Evolutionary conservation across 2,329 filamentous ascomycete genomes (phyloP), one percentile per base, ranked within the genome.

Genomic region (Cryoendolithus antarcticus): DNA sequence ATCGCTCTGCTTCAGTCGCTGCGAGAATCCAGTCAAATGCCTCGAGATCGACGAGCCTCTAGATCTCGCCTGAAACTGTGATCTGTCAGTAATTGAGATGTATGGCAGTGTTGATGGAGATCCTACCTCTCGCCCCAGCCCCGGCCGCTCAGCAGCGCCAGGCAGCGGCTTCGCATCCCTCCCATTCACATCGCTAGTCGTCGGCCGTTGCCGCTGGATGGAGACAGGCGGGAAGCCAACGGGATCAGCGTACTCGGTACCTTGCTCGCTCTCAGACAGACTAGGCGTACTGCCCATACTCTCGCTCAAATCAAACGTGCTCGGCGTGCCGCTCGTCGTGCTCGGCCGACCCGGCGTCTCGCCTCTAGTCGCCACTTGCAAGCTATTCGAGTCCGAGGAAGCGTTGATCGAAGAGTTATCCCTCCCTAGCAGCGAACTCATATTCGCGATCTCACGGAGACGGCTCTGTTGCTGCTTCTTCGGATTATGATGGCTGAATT

Each of bases 401-500:
- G 37, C 34, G 9, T 40, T 34, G 5, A 12, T 30, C 28, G 35
- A 39, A 9, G 40, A 45, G 13, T 32, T 40, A 10, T 41, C 48
- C 6, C 43, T 48, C 45, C 42, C 46, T 32, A 78, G 63, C 30
- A 89, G 67, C 12, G 81, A 77, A 29, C 78, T 81, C 52, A 75
- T 83, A 42, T 76, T 88, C n/a, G 84, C 86, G 41, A 93, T 69
- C 59, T 95, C 86, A 32, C 88, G 77, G 28, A 93, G 71, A 45
- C 82, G 79, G 54, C 71, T 82, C 54, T 85, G 79, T 56, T 91
- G 83, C 42, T 83, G 79, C 38, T 78, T 83, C 47, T 69, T 84
- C 1, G 89, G 88, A 3, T 86, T 77, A 56, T 93, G 85, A 55
- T 86, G 84, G 37, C 80, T 85, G 62, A 98, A 84, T 58, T 98